These are phyloP conservation scores for Roridomyces roridus DNA, from an alignment of 768 basidiomycete species.

Conservation along the genomic window DNA sequence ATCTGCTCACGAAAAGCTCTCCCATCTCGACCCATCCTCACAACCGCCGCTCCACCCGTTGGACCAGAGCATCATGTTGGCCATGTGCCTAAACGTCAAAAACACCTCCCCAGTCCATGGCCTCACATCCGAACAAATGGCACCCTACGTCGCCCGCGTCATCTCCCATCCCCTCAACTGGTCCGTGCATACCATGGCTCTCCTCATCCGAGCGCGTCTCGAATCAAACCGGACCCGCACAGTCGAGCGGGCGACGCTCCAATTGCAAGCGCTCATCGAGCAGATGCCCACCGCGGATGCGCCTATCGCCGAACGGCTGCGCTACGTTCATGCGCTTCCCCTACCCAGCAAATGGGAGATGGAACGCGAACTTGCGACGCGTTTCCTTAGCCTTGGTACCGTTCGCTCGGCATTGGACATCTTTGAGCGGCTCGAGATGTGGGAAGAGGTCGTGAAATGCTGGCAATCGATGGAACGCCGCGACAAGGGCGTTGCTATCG, in stretches of 20 bases:
- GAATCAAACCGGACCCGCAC: slow-evolving; percentile 90
- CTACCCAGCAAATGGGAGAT: slow-evolving; percentile 94
- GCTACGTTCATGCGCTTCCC: slow-evolving; percentile 80
- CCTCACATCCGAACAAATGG: slow-evolving; percentile 90
- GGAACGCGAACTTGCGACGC: slow-evolving; percentile 86
- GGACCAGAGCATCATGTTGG: slow-evolving; percentile 91
- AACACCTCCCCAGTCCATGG: slow-evolving; percentile 92
- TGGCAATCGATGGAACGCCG: slow-evolving; percentile 81
- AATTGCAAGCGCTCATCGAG: slow-evolving; percentile 94
- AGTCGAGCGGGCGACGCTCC: slow-evolving; percentile 89
- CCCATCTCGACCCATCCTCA: slow-evolving; percentile 78
- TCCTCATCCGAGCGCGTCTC: slow-evolving; percentile 90
- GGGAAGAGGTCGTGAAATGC: slow-evolving; percentile 95
- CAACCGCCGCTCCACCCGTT: slow-evolving; percentile 92
- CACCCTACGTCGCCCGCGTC: slow-evolving; percentile 89
- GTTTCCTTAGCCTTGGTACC: slow-evolving; percentile 87
- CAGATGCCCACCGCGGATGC: slow-evolving; percentile 95
- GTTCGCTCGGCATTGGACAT: slow-evolving; percentile 91
- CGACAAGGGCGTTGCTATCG: slow-evolving; percentile 80
- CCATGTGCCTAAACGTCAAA: slow-evolving; percentile 88
- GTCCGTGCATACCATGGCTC: slow-evolving; percentile 96
- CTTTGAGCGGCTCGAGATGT: slow-evolving; percentile 95
- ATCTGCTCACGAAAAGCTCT: slow-evolving; percentile 50
- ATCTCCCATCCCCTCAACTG: slow-evolving; percentile 91
- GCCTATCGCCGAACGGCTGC: slow-evolving; percentile 71